A percentile compares a stretch with the other conserved stretches of the same genome.
Conservation (phyloP, 129 eudicot genomes). For the Solidago caesia region DNA sequence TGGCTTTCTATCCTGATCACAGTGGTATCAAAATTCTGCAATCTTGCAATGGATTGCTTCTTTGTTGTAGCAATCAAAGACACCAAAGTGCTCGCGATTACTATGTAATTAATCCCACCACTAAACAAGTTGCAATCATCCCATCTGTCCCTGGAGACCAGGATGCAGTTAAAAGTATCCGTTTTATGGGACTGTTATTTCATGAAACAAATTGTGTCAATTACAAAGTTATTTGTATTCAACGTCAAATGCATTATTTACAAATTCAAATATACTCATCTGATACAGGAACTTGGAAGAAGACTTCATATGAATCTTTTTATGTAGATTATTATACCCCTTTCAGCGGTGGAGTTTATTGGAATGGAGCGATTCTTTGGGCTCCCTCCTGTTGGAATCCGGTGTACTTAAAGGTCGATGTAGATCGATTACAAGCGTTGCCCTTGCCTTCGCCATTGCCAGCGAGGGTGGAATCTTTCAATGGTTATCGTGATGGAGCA, state of each 20-base stretch:
- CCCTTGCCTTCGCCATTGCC: conserved; percentile 19
- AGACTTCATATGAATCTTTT: too few species aligned
- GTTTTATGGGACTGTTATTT: conserved; percentile 14
- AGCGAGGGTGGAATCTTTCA: neutral
- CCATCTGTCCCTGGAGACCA: conserved; percentile 22
- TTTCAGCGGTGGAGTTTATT: conserved; percentile 28
- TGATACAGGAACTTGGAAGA: neutral
- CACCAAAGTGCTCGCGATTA: conserved; percentile 6
- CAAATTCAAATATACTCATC: conserved; percentile 43
- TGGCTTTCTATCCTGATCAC: neutral
- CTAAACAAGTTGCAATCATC: conserved; percentile 13
- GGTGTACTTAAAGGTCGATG: conserved; percentile 20
- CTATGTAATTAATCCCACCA: conserved; percentile 22
- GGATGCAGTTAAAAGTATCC: conserved; percentile 16
- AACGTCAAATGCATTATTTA: too few species aligned
- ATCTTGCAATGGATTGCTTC: conserved; percentile 15
- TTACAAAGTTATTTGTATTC: neutral
- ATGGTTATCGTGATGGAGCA: neutral
- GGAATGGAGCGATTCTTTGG: conserved; percentile 42
- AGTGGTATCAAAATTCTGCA: neutral
- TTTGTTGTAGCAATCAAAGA: conserved; percentile 7
- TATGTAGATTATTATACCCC: neutral
- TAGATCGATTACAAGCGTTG: conserved; percentile 19
- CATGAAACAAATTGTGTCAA: conserved; percentile 21
- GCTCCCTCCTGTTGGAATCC: conserved; percentile 10